phyloP scores from a whole-genome alignment of 1,139 yeast genomes.

The Saccharomyces hybrid region DNA sequence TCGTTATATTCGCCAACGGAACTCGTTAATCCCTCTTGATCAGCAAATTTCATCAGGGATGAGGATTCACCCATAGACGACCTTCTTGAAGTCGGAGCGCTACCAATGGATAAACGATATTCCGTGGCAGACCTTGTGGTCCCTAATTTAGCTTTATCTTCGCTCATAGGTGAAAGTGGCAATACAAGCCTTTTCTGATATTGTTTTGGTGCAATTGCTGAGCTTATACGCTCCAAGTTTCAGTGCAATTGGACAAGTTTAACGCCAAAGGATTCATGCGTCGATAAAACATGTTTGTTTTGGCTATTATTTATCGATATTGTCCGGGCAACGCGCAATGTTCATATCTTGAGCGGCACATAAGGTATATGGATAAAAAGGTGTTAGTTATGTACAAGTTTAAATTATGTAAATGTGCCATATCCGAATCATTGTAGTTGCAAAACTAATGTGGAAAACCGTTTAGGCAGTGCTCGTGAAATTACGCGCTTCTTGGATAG shows the following conservation, averaged over 20 bases:
- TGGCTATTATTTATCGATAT: not conserved
- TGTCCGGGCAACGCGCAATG: not conserved
- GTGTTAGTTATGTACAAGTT: not conserved
- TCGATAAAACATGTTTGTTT: not conserved
- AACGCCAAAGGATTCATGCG: not conserved
- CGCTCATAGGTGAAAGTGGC: constrained; percentile 9
- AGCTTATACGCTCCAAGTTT: not conserved
- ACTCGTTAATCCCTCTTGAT: constrained; percentile 4
- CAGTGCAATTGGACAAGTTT: not conserved
- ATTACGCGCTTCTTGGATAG: not conserved
- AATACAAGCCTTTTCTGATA: not conserved
- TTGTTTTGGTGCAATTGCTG: not conserved
- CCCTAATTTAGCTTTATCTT: constrained; percentile 12
- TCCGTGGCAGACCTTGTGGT: constrained; percentile 25
- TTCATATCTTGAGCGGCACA: not conserved
- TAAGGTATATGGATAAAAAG: not conserved
- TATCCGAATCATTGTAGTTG: no score
- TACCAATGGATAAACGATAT: constrained; percentile 28
- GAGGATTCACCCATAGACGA: constrained; percentile 23
- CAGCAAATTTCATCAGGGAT: constrained; percentile 3
- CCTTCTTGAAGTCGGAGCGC: constrained; percentile 31
- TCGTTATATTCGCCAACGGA: constrained; percentile 12
- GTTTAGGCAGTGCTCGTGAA: not conserved
- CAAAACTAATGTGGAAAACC: not conserved
- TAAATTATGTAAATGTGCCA: not conserved